Base-by-base conservation (phyloP, 176 grass and related monocot species). In the Luzula sylvatica region DNA sequence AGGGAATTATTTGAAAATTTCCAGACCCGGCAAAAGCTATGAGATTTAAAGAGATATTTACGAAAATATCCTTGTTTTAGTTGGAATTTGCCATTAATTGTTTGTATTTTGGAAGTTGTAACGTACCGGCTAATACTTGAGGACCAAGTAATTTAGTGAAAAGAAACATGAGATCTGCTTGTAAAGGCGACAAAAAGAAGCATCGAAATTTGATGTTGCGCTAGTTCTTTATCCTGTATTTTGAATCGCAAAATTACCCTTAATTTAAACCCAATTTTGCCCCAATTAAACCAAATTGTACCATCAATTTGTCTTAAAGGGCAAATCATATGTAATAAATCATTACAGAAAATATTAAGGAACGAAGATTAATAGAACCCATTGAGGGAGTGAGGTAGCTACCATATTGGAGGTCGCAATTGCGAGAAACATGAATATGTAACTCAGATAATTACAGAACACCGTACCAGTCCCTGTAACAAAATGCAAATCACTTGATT, bases 341-440 rank as follows among this genome's bases (percentile, higher is more conserved):
- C 28, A 19, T 18, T 55, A n/a, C 16, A 23, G 15, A 49, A 64
- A 48, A 23, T 25, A 43, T 15, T 40, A 68, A 16, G 7, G 20
- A 3, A 65, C n/a, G n/a, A n/a, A 43, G 58, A 28, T 39, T 38
- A 12, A n/a, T n/a, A 23, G 12, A 67, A 96, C 85, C 92, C 89
- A 72, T 72, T 82, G 78, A 44, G 81, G 81, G 43, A 96, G 46
- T 11, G 92, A 82, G 23, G 92, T 96, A 29, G 92, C 92, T 66
- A 96, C 85, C 92, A 96, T 86, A 58, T 96, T 96, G 46, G 92
- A 96, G 52, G 84, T 96, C 5, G 92, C 81, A 26, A 96, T 56
- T 0, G 85, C 85, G 0, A 96, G 81, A 71, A 96, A 96, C 92
- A 96, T 96, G 76, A 96, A 96, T 49, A 89, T 72, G 38, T 96